Base-by-base conservation (phyloP, 2,329 filamentous ascomycete species). In the Fusarium domesticum region DNA sequence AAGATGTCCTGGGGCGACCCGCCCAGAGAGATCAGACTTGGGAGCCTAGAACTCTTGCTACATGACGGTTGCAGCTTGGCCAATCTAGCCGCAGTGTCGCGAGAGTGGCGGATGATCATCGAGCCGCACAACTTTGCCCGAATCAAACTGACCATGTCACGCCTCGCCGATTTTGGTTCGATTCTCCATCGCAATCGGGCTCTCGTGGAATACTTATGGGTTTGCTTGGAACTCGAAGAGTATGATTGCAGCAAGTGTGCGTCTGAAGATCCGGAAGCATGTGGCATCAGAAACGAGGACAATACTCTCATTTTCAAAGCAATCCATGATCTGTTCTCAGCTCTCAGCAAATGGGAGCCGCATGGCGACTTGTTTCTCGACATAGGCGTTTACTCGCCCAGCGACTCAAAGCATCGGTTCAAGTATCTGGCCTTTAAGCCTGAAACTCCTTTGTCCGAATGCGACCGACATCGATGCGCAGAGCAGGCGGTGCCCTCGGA, bases 321-420 rank as follows among this genome's bases (percentile, higher is more conserved):
- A 44, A 61, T 68, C 42, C 41, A 60, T 49, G 51, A 47, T 41
- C 43, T 69, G 23, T 63, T 69, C 38, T 53, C 47, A 36, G 47
- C 45, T 41, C 63, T 68, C 16, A 63, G 57, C 56, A 25, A 35
- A 49, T 68, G 61, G 64, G 58, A 65, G 46, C 60, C 59, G 47
- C 43, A 50, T n/a, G 48, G 62, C 39, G 52, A 59, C 37, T 58
- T 70, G 42, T 36, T 60, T 18, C 62, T 70, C 31, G 68, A 70
- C 56, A 64, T 69, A 23, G 68, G 63, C 45, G 47, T 68, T 30
- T 62, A 66, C 57, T 70, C 68, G 15, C 62, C 60, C 8, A 67
- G 64, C 42, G 66, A 69, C 37, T 54, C 50, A 30, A 35, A 65
- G 39, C 62, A 69, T 53, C 63, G 58, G 54, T 67, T 69, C 56